These are phyloP conservation scores for Aspergillus sojae DNA, from an alignment of 2,329 filamentous ascomycete species.

Conservation along the genomic window DNA sequence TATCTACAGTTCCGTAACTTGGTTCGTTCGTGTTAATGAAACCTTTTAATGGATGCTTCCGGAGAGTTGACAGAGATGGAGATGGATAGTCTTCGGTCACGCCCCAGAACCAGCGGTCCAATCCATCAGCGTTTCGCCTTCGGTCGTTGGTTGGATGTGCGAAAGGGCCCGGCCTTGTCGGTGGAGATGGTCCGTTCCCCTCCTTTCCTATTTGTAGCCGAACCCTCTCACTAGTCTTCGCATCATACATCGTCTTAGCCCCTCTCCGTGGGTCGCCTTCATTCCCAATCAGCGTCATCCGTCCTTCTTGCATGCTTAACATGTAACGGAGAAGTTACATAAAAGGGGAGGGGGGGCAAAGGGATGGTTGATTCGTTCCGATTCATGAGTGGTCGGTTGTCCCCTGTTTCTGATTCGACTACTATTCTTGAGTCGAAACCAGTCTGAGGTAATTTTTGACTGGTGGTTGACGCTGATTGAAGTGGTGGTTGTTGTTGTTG, in stretches of 20 bases:
- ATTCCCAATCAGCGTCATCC: neutral
- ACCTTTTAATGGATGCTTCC: neutral
- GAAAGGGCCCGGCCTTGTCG: slow-evolving; percentile 10
- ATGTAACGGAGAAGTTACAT: slow-evolving; percentile 16
- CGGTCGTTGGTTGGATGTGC: neutral
- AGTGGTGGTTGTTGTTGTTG: neutral
- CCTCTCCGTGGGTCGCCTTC: neutral
- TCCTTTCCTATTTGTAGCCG: slow-evolving; percentile 26
- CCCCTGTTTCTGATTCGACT: neutral
- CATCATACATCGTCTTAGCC: slow-evolving; percentile 24
- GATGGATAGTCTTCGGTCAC: neutral
- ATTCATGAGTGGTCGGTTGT: neutral
- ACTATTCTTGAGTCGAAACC: neutral
- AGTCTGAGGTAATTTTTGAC: slow-evolving; percentile 6
- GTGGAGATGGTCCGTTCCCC: slow-evolving; percentile 12
- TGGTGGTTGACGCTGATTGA: neutral
- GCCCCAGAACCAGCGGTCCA: slow-evolving; percentile 3
- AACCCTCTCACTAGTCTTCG: slow-evolving; percentile 22
- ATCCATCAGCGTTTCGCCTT: slow-evolving; percentile 1
- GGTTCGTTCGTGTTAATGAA: neutral
- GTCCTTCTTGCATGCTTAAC: slow-evolving; percentile 9
- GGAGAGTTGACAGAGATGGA: neutral
- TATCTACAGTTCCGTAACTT: neutral
- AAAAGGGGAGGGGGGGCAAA: slow-evolving; percentile 1
- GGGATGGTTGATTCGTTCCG: slow-evolving; percentile 1